Conservation (phyloP, 345 rosid species). For the Ceriops tagal region DNA sequence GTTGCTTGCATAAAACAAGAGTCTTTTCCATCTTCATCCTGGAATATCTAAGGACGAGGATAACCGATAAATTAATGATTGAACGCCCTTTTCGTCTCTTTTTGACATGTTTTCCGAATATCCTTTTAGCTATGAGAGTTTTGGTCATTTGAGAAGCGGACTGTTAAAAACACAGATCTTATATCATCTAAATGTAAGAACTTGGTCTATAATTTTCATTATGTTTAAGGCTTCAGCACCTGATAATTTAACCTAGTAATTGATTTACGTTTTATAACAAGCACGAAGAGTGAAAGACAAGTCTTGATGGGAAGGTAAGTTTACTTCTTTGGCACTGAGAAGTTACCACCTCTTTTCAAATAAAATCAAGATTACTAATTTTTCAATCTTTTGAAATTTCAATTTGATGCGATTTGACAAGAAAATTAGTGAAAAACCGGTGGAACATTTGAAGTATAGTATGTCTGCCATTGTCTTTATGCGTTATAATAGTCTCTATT, state of each 20-base stretch:
- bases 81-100: not conserved
- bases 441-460: not conserved
- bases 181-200: too few relatives aligned
- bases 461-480: constrained; percentile 15
- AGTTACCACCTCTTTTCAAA: not conserved
- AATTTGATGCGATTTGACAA: constrained; percentile 4
- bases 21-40: not conserved
- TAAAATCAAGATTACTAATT: not conserved
- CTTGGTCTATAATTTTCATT: too few relatives aligned
- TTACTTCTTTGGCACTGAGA: too few relatives aligned
- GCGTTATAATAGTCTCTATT: not conserved
- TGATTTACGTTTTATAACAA: too few relatives aligned
- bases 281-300: too few relatives aligned
- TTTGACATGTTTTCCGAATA: not conserved
- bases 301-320: too few relatives aligned
- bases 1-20: constrained; percentile 6
- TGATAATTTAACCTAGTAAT: too few relatives aligned
- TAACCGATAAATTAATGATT: not conserved
- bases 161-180: too few relatives aligned
- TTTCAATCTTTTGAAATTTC: not conserved
- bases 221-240: too few relatives aligned
- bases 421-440: not conserved
- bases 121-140: too few relatives aligned
- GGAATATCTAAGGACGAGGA: not conserved
- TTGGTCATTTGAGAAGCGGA: too few relatives aligned